A percentile compares a stretch with the other conserved stretches of the same genome.
Conservation (phyloP, 768 basidiomycete genomes). For the Pulveroboletus ravenelii region DNA sequence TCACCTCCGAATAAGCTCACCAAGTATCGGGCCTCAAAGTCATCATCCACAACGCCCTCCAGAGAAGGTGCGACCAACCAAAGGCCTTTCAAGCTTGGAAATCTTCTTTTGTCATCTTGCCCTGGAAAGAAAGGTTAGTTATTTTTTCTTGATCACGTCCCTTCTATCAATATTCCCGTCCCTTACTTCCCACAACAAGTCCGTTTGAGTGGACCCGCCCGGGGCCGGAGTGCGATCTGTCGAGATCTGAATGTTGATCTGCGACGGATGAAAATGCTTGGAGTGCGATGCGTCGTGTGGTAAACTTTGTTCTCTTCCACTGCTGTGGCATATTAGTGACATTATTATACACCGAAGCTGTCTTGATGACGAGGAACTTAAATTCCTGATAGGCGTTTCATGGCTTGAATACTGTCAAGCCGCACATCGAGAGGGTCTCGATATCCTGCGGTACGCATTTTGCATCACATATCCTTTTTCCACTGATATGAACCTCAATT, state of each 20-base stretch:
- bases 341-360: conserved; percentile 45
- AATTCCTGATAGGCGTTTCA: conserved; percentile 72
- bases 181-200: conserved; percentile 36
- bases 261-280: conserved; percentile 62
- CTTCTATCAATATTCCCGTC: not conserved
- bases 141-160: not conserved
- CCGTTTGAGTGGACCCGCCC: conserved; percentile 67
- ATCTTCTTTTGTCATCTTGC: conserved; percentile 84
- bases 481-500: not conserved
- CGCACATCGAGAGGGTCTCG: conserved; percentile 63
- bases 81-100: conserved; percentile 54
- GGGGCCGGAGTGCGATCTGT: conserved; percentile 78
- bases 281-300: conserved; percentile 83
- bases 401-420: conserved; percentile 71
- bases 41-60: conserved; percentile 5
- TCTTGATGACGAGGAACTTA: conserved; percentile 79
- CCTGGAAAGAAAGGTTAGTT: conserved; percentile 85
- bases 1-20: conserved; percentile 13
- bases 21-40: conserved; percentile 9
- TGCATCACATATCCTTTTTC: not conserved
- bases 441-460: conserved; percentile 63
- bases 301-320: conserved; percentile 24
- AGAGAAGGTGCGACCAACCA: conserved; percentile 6
- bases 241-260: conserved; percentile 79
- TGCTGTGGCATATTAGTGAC: not conserved